A percentile compares a stretch with the other conserved stretches of the same genome.
These are phyloP conservation scores for Zygoascus ofunaensis DNA, from an alignment of 805 yeast species.

Conservation along the genomic window DNA sequence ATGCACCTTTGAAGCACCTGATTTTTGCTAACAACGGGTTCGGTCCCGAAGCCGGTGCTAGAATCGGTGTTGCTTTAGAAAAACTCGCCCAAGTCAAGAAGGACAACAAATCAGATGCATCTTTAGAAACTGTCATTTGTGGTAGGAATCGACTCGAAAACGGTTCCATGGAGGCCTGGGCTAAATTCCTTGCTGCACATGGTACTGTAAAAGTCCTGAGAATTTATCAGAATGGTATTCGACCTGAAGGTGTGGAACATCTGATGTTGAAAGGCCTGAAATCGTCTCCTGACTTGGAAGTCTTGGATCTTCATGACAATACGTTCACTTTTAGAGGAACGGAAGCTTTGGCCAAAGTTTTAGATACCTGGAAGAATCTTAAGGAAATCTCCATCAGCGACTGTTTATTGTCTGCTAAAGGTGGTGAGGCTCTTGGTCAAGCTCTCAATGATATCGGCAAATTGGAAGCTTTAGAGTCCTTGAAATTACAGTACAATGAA, in stretches of 20 bases:
- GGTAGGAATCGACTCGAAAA: conserved; percentile 96
- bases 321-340: conserved; percentile 74
- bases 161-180: conserved; percentile 80
- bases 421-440: conserved; percentile 48
- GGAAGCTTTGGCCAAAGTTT: conserved; percentile 48
- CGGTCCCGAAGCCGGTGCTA: conserved; percentile 96
- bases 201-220: conserved; percentile 60
- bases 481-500: conserved; percentile 85
- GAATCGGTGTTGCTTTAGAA: conserved; percentile 81
- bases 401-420: conserved; percentile 72
- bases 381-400: conserved; percentile 81
- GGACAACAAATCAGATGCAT: conserved; percentile 35
- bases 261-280: conserved; percentile 66
- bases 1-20: conserved; percentile 73
- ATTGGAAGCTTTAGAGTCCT: conserved; percentile 39
- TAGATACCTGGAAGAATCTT: conserved; percentile 57
- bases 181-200: conserved; percentile 79
- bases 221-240: conserved; percentile 92
- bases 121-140: conserved; percentile 79
- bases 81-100: conserved; percentile 58
- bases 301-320: conserved; percentile 87
- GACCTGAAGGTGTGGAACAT: conserved; percentile 82
- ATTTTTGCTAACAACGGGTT: conserved; percentile 91
- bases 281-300: conserved; percentile 48
- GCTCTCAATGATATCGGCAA: conserved; percentile 25